Evolutionary conservation across 768 basidiomycete species (phyloP).

Genomic region (Leccinum boreale): DNA sequence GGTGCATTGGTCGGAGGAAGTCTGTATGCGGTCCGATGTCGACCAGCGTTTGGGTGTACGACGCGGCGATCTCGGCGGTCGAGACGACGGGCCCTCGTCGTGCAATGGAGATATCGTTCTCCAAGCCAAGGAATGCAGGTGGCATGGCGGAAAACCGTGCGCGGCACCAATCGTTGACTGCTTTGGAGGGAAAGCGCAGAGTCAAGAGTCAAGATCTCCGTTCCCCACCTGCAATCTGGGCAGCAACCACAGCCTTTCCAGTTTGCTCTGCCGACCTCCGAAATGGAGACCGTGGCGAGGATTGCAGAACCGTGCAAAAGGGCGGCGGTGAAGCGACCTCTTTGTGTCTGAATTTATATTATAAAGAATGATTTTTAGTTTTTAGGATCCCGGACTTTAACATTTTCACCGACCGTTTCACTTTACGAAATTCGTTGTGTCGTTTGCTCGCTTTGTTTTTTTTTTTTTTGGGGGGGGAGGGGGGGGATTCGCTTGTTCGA

Average conservation of each 20-base stretch:
- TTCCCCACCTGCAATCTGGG: slow-evolving; percentile 10
- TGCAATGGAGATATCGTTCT: slow-evolving; percentile 22
- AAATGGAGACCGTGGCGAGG: not conserved
- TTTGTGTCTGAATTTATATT: slow-evolving; percentile 9
- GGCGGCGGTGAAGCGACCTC: slow-evolving; percentile 15
- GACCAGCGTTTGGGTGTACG: slow-evolving; percentile 45
- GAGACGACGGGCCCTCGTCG: slow-evolving; percentile 29
- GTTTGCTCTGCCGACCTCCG: not conserved
- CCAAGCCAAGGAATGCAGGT: not conserved
- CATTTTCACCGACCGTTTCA: not conserved
- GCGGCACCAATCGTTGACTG: slow-evolving; percentile 26
- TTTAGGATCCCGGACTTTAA: not conserved
- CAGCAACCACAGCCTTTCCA: not conserved
- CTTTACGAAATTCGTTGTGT: not conserved
- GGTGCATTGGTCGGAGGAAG: slow-evolving; percentile 51
- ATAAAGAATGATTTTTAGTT: not conserved
- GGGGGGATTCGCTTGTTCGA: not conserved
- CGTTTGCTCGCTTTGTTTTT: not conserved
- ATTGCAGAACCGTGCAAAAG: slow-evolving; percentile 9
- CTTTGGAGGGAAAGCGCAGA: slow-evolving; percentile 18
- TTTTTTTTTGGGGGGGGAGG: not conserved
- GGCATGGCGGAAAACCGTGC: slow-evolving; percentile 6
- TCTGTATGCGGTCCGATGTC: slow-evolving; percentile 37
- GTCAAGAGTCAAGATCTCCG: slow-evolving; percentile 20
- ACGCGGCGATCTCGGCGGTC: slow-evolving; percentile 44